Conservation (phyloP, 2,329 filamentous ascomycete species). For the Tolypocladium album region DNA sequence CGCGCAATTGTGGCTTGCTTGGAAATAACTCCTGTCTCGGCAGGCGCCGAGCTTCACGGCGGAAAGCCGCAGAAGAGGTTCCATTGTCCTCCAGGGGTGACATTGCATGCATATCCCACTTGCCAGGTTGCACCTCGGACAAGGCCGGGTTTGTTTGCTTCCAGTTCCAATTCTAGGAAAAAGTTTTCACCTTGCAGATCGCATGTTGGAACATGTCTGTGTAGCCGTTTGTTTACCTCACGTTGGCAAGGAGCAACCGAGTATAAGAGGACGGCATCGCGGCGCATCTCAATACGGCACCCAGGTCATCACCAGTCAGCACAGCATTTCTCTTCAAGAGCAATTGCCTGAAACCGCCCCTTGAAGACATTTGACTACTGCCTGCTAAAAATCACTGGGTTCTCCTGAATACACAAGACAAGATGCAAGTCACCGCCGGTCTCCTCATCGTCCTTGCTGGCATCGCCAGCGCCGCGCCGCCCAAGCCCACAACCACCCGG, state of each 20-base stretch:
- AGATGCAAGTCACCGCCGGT: not conserved
- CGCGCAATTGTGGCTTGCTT: not conserved
- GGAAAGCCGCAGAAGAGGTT: not conserved
- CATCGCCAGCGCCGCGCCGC: not conserved
- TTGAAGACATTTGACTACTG: not conserved
- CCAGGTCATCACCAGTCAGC: not conserved
- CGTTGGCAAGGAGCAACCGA: not conserved
- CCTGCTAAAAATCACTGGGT: too few relatives aligned
- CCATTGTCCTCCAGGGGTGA: not conserved
- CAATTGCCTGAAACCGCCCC: not conserved
- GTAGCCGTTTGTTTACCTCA: too few relatives aligned
- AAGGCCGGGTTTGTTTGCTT: not conserved
- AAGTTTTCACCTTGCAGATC: not conserved
- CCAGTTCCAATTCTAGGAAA: not conserved
- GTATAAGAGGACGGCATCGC: not conserved
- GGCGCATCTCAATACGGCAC: not conserved
- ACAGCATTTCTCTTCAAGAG: not conserved
- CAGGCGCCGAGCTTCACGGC: not conserved
- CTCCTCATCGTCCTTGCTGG: not conserved
- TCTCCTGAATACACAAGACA: not conserved
- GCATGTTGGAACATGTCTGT: not conserved
- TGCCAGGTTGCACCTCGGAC: constrained; percentile 1
- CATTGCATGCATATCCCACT: constrained; percentile 2
- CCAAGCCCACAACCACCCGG: not conserved
- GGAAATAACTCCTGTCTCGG: not conserved